phyloP scores from a whole-genome alignment of 1,284 basidiomycete species.

The Austroboletus niveus region DNA sequence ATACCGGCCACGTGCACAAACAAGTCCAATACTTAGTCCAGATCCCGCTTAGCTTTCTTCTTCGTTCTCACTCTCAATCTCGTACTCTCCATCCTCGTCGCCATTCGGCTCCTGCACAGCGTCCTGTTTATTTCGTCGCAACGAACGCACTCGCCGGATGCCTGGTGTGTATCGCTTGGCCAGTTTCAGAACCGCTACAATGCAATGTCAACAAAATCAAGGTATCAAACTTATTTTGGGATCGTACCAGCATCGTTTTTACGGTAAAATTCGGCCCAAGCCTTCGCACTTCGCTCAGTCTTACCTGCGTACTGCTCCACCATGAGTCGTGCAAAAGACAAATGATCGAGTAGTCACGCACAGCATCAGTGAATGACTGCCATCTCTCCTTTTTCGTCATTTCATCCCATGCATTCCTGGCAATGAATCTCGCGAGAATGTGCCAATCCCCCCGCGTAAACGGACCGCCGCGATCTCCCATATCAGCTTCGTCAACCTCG shows the following conservation, averaged over 20 bases:
- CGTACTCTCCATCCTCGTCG: constrained; percentile 22
- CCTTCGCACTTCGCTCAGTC: constrained; percentile 44
- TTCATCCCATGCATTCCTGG: constrained; percentile 44
- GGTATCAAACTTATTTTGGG: constrained; percentile 9
- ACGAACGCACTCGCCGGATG: constrained; percentile 15
- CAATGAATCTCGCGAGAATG: constrained; percentile 55
- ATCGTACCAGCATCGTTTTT: constrained; percentile 46
- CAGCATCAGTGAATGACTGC: constrained; percentile 49
- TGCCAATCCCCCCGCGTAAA: constrained; percentile 60
- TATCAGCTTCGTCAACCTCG: constrained; percentile 46
- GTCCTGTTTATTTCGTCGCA: constrained; percentile 19
- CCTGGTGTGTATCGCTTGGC: constrained; percentile 19
- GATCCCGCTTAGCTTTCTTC: constrained; percentile 1
- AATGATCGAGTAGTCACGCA: constrained; percentile 26
- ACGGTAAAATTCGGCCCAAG: constrained; percentile 62
- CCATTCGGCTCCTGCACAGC: background rate
- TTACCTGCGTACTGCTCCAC: constrained; percentile 38
- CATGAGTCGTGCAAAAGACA: constrained; percentile 2
- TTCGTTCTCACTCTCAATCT: constrained; percentile 24
- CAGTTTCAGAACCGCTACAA: constrained; percentile 24
- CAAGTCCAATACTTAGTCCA: constrained; percentile 5
- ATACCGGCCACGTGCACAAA: constrained; percentile 28
- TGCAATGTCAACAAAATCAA: constrained; percentile 4
- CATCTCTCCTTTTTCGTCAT: constrained; percentile 48
- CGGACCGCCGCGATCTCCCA: constrained; percentile 48